Base-by-base conservation (phyloP, 441 rosid species). In the Pelargonium citronellum region DNA sequence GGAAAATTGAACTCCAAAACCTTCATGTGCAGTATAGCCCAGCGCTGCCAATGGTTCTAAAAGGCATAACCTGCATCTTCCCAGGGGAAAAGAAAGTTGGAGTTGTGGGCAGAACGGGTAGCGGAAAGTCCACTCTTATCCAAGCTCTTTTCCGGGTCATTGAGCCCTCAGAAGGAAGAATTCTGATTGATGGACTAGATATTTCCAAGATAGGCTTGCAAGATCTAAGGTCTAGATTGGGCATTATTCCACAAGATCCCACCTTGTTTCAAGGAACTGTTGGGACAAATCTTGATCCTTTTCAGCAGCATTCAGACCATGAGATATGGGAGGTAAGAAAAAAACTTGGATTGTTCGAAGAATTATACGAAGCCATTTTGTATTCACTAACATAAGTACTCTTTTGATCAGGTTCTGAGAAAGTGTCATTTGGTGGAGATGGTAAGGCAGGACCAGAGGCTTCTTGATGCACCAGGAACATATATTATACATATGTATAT, bases 161-260 rank as follows among this genome's bases (percentile, higher is more conserved):
- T 4, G 91, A 89, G 74, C 88, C 89, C 13, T 73, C 84, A 1
- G 80, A 73, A 46, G 92, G 91, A 46, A 63, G 64, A 43, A 86
- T 89, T 64, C 69, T 84, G 7, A 85, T 87, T 24, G 95, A 89
- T 63, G 88, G 88, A 27, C 27, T 79, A 5, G 92, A 89, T 64
- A 85, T 87, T 30, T 76, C 83, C 11, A 74, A 61, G 2, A 77
- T 89, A 3, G 92, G 92, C 39, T 71, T 89, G 83, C 89, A 85
- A 70, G 95, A 86, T 76, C 73, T 89, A 49, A 82, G 95, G 71
- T 82, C 89, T 1, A 78, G 82, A 66, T 71, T 89, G 30, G 82
- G 89, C 10, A 86, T 86, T 73, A 89, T 89, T 70, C 91, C 95
- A 0, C 92, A 89, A 68, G 95, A 86, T 4, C 95, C 92, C 7